phyloP scores from a whole-genome alignment of 1,284 basidiomycete genomes.

The Thelephora terrestris region DNA sequence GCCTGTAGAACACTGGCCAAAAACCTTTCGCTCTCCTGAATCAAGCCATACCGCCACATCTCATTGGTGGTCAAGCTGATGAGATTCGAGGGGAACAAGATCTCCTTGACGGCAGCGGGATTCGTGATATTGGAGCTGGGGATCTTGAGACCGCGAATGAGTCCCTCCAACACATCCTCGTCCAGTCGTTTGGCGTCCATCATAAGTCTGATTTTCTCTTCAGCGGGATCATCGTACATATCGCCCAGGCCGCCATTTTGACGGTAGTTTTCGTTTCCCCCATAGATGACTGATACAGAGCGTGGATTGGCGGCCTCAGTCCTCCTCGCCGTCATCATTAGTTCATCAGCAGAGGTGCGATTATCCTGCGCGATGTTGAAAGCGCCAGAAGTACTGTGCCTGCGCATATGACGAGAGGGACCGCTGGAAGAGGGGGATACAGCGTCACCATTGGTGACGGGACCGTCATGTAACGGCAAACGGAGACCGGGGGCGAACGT shows the following conservation, averaged over 20 bases:
- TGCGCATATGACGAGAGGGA: slow-evolving; percentile 53
- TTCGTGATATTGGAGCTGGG: slow-evolving; percentile 86
- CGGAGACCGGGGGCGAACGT: slow-evolving; percentile 70
- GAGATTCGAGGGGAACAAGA: slow-evolving; percentile 98
- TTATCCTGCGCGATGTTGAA: slow-evolving; percentile 55
- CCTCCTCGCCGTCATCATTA: slow-evolving; percentile 70
- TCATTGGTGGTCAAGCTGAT: slow-evolving; percentile 97
- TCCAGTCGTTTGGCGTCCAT: slow-evolving; percentile 89
- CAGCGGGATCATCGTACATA: slow-evolving; percentile 81
- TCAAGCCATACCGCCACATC: slow-evolving; percentile 99
- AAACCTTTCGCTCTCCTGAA: slow-evolving; percentile 95
- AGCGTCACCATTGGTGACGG: slow-evolving; percentile 25
- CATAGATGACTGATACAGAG: slow-evolving; percentile 87
- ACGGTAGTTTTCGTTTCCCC: slow-evolving; percentile 68
- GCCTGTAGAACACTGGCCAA: slow-evolving; percentile 99
- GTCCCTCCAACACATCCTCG: slow-evolving; percentile 87
- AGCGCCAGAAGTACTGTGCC: slow-evolving; percentile 80
- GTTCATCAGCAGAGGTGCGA: slow-evolving; percentile 69
- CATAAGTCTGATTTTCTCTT: slow-evolving; percentile 92
- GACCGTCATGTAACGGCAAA: slow-evolving; percentile 36
- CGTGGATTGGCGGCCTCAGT: slow-evolving; percentile 72
- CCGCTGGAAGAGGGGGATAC: slow-evolving; percentile 16
- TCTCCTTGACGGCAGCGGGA: slow-evolving; percentile 92
- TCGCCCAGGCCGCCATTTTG: slow-evolving; percentile 63
- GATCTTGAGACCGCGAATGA: slow-evolving; percentile 90